A percentile compares a stretch with the other conserved stretches of the same genome.
phyloP scores from a whole-genome alignment of 2,329 filamentous ascomycete genomes.

The Biscogniauxia marginata region DNA sequence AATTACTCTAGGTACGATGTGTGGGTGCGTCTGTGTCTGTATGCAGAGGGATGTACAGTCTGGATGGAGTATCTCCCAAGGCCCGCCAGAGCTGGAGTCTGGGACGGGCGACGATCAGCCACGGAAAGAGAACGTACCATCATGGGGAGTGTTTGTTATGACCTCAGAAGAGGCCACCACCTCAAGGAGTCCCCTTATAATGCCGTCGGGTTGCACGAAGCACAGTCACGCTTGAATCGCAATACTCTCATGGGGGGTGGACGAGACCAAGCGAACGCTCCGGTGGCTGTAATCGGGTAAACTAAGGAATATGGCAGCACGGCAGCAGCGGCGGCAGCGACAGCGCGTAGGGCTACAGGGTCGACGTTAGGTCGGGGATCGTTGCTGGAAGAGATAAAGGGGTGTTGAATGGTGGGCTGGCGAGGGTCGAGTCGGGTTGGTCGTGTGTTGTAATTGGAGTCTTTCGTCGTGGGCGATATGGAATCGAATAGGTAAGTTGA shows the following conservation, averaged over 20 bases:
- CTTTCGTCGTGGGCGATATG: too few relatives aligned
- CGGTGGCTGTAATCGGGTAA: neutral
- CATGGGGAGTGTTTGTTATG: slow-evolving; percentile 28
- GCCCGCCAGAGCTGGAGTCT: neutral
- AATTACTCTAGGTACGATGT: neutral
- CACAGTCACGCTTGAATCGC: slow-evolving; percentile 24
- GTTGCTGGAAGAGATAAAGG: too few relatives aligned
- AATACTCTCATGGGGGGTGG: slow-evolving; percentile 26
- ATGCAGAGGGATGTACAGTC: neutral
- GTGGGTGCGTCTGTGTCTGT: neutral
- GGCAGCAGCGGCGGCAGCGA: too few relatives aligned
- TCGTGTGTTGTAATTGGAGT: too few relatives aligned
- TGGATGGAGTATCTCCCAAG: neutral
- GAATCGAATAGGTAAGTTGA: neutral
- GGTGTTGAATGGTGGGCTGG: too few relatives aligned
- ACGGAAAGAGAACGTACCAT: slow-evolving; percentile 26
- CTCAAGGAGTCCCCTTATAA: slow-evolving; percentile 26
- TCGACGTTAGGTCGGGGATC: neutral
- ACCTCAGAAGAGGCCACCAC: slow-evolving; percentile 29
- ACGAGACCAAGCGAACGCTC: slow-evolving; percentile 3
- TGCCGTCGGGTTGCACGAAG: slow-evolving; percentile 27
- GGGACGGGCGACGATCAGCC: slow-evolving; percentile 11
- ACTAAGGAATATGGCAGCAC: neutral
- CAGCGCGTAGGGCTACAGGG: neutral
- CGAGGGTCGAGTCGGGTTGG: too few relatives aligned